phyloP scores from a whole-genome alignment of 2,329 filamentous ascomycete genomes.

The Talaromyces sp. region DNA sequence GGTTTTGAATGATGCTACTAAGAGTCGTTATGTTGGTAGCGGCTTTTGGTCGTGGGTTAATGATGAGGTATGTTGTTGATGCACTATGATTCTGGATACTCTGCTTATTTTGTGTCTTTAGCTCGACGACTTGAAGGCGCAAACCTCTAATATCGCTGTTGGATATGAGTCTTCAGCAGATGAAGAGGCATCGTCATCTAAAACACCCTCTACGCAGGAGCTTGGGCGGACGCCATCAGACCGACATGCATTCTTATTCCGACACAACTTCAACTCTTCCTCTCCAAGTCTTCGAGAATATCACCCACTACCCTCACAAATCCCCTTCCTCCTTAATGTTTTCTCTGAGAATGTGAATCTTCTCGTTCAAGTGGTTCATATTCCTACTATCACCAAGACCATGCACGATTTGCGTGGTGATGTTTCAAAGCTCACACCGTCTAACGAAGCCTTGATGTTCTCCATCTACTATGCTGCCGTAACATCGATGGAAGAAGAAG shows the following conservation, averaged over 20 bases:
- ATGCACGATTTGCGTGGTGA: conserved; percentile 39
- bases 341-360: conserved; percentile 58
- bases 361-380: conserved; percentile 33
- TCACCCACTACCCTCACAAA: conserved; percentile 58
- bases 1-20: conserved; percentile 49
- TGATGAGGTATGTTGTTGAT: conserved; percentile 52
- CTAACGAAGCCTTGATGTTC: conserved; percentile 59
- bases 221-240: conserved; percentile 47
- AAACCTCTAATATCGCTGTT: conserved; percentile 31
- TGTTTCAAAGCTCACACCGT: conserved; percentile 38
- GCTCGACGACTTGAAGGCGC: conserved; percentile 22
- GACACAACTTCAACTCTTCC: conserved; percentile 40
- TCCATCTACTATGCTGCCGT: conserved; percentile 61
- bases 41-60: conserved; percentile 61
- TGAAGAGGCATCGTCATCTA: conserved; percentile 27
- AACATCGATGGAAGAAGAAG: conserved; percentile 60
- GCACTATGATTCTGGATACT: background rate
- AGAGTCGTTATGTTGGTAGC: conserved; percentile 54
- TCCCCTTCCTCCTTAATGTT: conserved; percentile 56
- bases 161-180: conserved; percentile 38
- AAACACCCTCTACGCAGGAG: conserved; percentile 35
- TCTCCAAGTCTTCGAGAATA: conserved; percentile 43
- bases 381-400: conserved; percentile 33
- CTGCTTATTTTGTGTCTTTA: conserved; percentile 5
- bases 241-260: conserved; percentile 57